A percentile compares a stretch with the other conserved stretches of the same genome.
Evolutionary conservation across 495 filamentous ascomycete genomes (phyloP).

Genomic region (Thozetella sp.): DNA sequence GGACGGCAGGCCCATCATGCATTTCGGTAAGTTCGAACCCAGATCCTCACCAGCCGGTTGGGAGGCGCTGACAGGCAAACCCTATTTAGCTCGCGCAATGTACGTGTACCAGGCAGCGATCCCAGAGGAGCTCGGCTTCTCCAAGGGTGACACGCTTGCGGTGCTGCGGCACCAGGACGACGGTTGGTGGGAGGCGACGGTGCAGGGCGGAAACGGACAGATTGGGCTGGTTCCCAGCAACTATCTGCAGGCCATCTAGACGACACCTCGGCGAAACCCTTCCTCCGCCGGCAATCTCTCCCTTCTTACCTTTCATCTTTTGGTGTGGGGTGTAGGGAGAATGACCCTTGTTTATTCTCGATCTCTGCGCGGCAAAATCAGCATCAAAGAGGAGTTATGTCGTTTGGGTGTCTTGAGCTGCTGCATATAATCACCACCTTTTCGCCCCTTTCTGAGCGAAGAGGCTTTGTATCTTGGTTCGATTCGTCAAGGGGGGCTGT

Average conservation of each 20-base stretch:
- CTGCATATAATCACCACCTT: neutral
- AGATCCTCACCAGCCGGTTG: no score
- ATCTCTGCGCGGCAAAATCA: neutral
- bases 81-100: slow-evolving; percentile 75
- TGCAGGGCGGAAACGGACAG: slow-evolving; percentile 71
- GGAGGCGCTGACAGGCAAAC: slow-evolving; percentile 16
- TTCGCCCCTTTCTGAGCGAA: neutral
- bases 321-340: neutral
- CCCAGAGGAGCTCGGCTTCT: slow-evolving; percentile 90
- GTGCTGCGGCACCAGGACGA: slow-evolving; percentile 94
- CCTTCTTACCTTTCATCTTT: neutral
- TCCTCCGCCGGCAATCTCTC: neutral
- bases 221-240: slow-evolving; percentile 95
- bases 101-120: slow-evolving; percentile 95
- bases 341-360: neutral
- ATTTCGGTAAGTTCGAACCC: slow-evolving; percentile 94
- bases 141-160: slow-evolving; percentile 88
- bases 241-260: slow-evolving; percentile 79
- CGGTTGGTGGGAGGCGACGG: slow-evolving; percentile 99
- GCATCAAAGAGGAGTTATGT: slow-evolving; percentile 1
- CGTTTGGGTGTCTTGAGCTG: slow-evolving; percentile 1
- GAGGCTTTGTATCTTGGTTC: neutral
- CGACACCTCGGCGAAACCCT: neutral
- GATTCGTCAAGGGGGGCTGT: neutral
- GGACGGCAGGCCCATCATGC: slow-evolving; percentile 85